Percentiles rank a stretch among this genome's conserved stretches.
phyloP scores from a whole-genome alignment of 192 early-diverging fungal species.

The Mortierella alpina region DNA sequence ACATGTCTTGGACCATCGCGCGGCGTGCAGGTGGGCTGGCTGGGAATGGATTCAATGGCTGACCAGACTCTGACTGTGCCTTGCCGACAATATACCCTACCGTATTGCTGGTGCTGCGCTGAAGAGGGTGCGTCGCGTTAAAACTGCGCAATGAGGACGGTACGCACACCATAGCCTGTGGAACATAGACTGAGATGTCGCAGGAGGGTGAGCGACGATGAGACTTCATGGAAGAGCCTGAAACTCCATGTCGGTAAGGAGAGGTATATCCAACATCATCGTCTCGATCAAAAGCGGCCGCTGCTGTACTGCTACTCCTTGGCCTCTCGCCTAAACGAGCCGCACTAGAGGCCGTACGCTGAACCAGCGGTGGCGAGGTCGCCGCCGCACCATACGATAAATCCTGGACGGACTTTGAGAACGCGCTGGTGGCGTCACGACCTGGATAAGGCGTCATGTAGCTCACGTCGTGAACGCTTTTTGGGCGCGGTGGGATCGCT shows the following conservation, averaged over 20 bases:
- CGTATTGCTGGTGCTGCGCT: too few species aligned
- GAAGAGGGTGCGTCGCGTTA: background rate
- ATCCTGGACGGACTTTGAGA: background rate
- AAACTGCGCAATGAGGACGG: constrained; percentile 5
- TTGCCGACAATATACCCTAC: background rate
- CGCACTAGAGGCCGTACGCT: too few species aligned
- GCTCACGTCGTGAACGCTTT: background rate
- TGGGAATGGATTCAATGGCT: background rate
- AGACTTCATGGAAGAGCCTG: constrained; percentile 42
- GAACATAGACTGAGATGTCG: constrained; percentile 15
- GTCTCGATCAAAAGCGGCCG: constrained; percentile 1
- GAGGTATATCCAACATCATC: constrained; percentile 50
- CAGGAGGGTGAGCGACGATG: constrained; percentile 44
- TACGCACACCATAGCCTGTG: background rate
- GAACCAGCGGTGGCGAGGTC: constrained; percentile 10
- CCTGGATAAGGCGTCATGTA: background rate
- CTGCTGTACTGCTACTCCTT: background rate
- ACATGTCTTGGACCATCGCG: background rate
- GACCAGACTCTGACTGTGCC: background rate
- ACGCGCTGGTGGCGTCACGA: too few species aligned
- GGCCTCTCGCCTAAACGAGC: too few species aligned
- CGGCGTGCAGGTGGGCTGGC: background rate
- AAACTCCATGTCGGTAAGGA: constrained; percentile 50
- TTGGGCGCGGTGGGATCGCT: constrained; percentile 2
- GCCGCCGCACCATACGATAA: background rate